Conservation (phyloP, 1,284 basidiomycete species). For the Ceratobasidium sp. region DNA sequence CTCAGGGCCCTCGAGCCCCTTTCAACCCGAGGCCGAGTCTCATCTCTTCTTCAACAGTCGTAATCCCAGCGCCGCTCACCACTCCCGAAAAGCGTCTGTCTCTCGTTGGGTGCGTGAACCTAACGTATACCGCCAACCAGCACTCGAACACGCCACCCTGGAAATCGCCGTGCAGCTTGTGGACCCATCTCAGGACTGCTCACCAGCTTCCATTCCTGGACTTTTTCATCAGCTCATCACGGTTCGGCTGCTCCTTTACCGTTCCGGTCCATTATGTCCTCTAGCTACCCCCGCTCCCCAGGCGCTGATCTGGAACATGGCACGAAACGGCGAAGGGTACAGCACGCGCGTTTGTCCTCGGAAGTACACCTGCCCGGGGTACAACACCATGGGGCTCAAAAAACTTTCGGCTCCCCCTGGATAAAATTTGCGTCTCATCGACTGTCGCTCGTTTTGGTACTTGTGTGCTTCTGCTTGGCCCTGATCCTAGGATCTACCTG, state of each 20-base stretch:
- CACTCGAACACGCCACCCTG: slow-evolving; percentile 1
- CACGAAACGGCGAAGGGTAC: slow-evolving; percentile 21
- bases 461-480: slow-evolving; percentile 22
- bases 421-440: slow-evolving; percentile 9
- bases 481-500: slow-evolving; percentile 3
- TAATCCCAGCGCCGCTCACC: no score
- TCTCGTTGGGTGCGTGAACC: not conserved
- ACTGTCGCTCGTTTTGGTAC: slow-evolving; percentile 11
- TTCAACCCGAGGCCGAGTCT: not conserved
- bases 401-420: slow-evolving; percentile 11
- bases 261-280: slow-evolving; percentile 8
- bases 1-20: not conserved
- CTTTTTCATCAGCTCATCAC: slow-evolving; percentile 17
- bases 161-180: not conserved
- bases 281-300: slow-evolving; percentile 22
- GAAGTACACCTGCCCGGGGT: not conserved
- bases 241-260: slow-evolving; percentile 9
- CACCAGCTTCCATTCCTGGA: not conserved
- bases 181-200: not conserved
- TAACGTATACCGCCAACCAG: not conserved
- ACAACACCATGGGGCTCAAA: not conserved
- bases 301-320: slow-evolving; percentile 29
- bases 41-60: slow-evolving; percentile 5
- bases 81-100: not conserved
- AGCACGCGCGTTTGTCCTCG: slow-evolving; percentile 14